These are phyloP conservation scores for Scheffersomyces cryptocercus DNA, from an alignment of 1,139 yeast genomes.

Conservation along the genomic window DNA sequence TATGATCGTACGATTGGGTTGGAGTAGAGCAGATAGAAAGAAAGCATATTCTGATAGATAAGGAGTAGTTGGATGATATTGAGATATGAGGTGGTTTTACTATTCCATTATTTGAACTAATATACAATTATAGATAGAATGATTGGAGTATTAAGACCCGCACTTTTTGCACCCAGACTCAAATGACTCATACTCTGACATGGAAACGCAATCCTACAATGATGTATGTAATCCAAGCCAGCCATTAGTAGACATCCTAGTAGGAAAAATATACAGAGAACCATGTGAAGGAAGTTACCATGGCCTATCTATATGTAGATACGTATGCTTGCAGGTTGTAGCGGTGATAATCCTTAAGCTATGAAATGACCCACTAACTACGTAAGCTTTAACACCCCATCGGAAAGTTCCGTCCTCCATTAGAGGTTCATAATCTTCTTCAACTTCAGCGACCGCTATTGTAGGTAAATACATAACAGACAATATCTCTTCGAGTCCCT, in stretches of 20 bases:
- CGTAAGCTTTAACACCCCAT: conserved; percentile 31
- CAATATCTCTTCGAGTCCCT: no score
- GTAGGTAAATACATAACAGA: no score
- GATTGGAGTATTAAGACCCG: no score
- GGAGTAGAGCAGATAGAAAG: no score
- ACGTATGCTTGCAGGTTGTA: conserved; percentile 36
- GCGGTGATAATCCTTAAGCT: no score
- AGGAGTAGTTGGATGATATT: no score
- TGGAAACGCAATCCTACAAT: conserved; percentile 34
- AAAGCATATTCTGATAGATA: no score
- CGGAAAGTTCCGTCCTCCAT: conserved; percentile 17
- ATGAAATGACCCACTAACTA: conserved; percentile 36
- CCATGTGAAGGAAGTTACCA: conserved; percentile 29
- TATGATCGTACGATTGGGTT: no score
- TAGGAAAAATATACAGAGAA: conserved; percentile 41
- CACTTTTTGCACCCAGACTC: not conserved
- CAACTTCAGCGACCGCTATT: no score
- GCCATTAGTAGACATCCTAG: conserved; percentile 29
- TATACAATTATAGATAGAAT: no score
- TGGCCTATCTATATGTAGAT: conserved; percentile 31
- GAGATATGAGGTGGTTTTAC: no score
- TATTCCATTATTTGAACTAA: no score
- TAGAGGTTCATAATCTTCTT: not conserved
- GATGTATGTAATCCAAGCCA: conserved; percentile 29
- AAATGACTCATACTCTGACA: conserved; percentile 15